phyloP scores from a whole-genome alignment of 164 flowering plant species.

The Liquidambar formosana region DNA sequence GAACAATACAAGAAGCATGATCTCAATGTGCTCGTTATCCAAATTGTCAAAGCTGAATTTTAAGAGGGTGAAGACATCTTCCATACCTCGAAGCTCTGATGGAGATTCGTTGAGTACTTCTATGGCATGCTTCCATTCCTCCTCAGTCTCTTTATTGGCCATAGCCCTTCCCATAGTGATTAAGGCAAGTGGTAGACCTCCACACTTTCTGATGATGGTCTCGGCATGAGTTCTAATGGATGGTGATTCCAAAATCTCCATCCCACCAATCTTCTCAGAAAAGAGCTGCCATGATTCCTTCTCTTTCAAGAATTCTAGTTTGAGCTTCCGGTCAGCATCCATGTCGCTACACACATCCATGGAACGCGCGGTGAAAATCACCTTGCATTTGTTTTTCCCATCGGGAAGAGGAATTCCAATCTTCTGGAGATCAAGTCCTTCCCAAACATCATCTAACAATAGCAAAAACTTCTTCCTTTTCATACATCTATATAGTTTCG shows the following conservation, averaged over 20 bases:
- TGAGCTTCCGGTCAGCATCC: constrained; percentile 29
- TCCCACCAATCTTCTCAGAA: constrained; percentile 14
- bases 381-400: constrained; percentile 25
- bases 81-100: constrained; percentile 33
- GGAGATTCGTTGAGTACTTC: constrained; percentile 26
- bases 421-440: constrained; percentile 20
- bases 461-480: constrained; percentile 26
- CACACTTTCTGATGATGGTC: constrained; percentile 26
- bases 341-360: constrained; percentile 25
- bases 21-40: constrained; percentile 17
- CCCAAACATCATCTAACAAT: constrained; percentile 39
- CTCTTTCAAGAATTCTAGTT: constrained; percentile 22
- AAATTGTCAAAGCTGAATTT: constrained; percentile 35
- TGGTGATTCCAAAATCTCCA: constrained; percentile 11
- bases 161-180: constrained; percentile 36
- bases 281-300: constrained; percentile 32
- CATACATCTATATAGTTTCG: constrained; percentile 14
- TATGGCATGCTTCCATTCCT: constrained; percentile 30
- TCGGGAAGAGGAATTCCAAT: constrained; percentile 33
- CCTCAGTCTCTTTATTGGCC: constrained; percentile 29
- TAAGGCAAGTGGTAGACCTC: constrained; percentile 37
- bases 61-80: constrained; percentile 27
- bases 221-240: constrained; percentile 19
- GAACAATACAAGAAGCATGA: constrained; percentile 31
- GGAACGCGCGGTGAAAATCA: constrained; percentile 30